These are phyloP conservation scores for Parasitella parasitica DNA, from an alignment of 371 early-diverging fungal genomes.

Conservation along the genomic window DNA sequence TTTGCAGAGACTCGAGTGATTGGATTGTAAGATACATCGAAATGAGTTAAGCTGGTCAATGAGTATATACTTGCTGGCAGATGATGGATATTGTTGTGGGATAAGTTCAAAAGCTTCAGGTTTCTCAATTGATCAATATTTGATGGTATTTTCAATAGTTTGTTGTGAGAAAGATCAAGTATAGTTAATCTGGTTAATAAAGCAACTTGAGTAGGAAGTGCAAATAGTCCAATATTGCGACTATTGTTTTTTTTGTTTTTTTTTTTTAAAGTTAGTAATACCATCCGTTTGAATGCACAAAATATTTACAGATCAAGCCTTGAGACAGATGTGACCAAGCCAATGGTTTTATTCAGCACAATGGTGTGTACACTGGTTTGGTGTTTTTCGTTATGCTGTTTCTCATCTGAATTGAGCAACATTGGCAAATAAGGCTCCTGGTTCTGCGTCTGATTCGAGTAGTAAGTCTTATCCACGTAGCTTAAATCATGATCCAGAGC, in stretches of 20 bases:
- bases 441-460: neutral
- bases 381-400: constrained; percentile 3
- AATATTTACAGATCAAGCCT: constrained; percentile 38
- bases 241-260: constrained; percentile 11
- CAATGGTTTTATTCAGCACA: constrained; percentile 24
- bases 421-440: neutral
- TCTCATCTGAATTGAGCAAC: neutral
- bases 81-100: constrained; percentile 27
- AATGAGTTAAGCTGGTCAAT: constrained; percentile 25
- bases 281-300: neutral
- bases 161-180: constrained; percentile 49
- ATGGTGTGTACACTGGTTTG: constrained; percentile 11
- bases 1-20: constrained; percentile 41
- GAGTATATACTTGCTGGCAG: constrained; percentile 13
- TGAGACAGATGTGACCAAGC: constrained; percentile 23
- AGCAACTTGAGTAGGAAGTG: constrained; percentile 34
- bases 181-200: constrained; percentile 29
- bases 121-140: constrained; percentile 31
- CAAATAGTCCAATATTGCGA: constrained; percentile 25
- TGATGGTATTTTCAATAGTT: constrained; percentile 31
- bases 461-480: constrained; percentile 46
- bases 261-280: neutral
- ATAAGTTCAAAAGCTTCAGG: constrained; percentile 36
- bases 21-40: constrained; percentile 60
- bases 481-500: constrained; percentile 31